A percentile compares a stretch with the other conserved stretches of the same genome.
Conservation (phyloP, 805 yeast genomes). For the Ogataea ramenticola region DNA sequence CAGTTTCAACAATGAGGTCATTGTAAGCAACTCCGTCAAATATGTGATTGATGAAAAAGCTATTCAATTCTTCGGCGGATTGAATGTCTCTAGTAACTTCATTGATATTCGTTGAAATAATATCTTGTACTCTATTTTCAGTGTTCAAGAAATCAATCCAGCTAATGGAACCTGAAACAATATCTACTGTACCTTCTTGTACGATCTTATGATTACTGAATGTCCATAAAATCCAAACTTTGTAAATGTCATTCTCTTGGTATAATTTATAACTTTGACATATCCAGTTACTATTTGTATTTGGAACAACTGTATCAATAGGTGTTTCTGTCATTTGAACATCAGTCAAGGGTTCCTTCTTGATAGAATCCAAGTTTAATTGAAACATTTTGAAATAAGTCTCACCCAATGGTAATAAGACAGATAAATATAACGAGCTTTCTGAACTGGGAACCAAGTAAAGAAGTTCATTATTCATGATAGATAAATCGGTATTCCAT, state of each 20-base stretch:
- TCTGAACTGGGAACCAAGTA: neutral
- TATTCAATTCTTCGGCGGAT: conserved; percentile 15
- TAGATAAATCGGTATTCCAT: conserved; percentile 1
- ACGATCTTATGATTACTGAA: conserved; percentile 13
- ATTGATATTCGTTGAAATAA: conserved; percentile 6
- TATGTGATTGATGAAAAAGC: conserved; percentile 36
- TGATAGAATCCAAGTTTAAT: conserved; percentile 8
- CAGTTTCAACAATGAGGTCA: conserved; percentile 40
- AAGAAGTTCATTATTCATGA: conserved; percentile 8
- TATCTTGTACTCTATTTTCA: conserved; percentile 3
- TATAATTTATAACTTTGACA: conserved; percentile 16
- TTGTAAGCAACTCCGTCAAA: conserved; percentile 46
- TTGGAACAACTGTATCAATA: conserved; percentile 3
- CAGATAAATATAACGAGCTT: conserved; percentile 9
- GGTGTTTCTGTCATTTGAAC: neutral
- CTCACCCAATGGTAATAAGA: conserved; percentile 20
- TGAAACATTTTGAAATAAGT: conserved; percentile 15
- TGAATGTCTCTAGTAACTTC: conserved; percentile 1
- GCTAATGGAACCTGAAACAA: neutral
- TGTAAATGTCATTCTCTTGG: neutral
- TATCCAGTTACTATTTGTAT: conserved; percentile 15
- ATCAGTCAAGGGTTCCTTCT: neutral
- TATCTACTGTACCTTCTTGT: conserved; percentile 12
- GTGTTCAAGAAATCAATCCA: conserved; percentile 12
- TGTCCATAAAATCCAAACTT: conserved; percentile 19